A percentile compares a stretch with the other conserved stretches of the same genome.
Evolutionary conservation across 2,329 filamentous ascomycete species (phyloP).

Genomic region (Stenocarpella maydis): DNA sequence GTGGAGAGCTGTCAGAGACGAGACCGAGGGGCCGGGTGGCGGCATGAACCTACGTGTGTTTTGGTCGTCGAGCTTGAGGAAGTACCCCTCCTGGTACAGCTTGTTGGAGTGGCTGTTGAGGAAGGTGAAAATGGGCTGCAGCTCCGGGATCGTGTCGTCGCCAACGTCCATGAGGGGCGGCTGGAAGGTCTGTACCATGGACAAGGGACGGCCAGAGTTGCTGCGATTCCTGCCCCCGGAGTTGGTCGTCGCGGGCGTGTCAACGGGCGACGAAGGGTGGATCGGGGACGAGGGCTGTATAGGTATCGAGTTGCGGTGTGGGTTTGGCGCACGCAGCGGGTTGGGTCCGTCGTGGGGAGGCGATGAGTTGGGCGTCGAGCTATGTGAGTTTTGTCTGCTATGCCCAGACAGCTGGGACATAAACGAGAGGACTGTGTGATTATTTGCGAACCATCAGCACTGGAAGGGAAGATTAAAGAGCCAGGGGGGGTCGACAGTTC

Average conservation of each 20-base stretch:
- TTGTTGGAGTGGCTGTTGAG: conserved; percentile 97
- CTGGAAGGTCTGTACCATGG: conserved; percentile 86
- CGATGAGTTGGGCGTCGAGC: conserved; percentile 55
- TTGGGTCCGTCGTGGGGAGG: conserved; percentile 48
- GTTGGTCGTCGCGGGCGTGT: conserved; percentile 53
- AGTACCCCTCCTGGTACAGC: conserved; percentile 97
- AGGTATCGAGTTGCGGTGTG: conserved; percentile 40
- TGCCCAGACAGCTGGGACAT: conserved; percentile 79
- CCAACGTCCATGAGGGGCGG: conserved; percentile 86
- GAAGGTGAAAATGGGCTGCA: conserved; percentile 92
- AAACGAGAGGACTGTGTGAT: conserved; percentile 79
- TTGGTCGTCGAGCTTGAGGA: conserved; percentile 94
- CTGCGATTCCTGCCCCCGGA: conserved; percentile 54
- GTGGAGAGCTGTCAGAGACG: conserved; percentile 37
- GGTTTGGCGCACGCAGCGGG: conserved; percentile 28
- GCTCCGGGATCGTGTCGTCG: conserved; percentile 87
- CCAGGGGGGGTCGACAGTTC: conserved; percentile 24
- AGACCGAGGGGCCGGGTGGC: conserved; percentile 33
- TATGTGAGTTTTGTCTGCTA: conserved; percentile 47
- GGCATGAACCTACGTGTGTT: conserved; percentile 76
- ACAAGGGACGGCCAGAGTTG: conserved; percentile 73
- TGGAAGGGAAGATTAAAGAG: conserved; percentile 28
- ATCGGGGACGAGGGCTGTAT: conserved; percentile 41
- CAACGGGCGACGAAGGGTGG: conserved; percentile 51
- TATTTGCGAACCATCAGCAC: conserved; percentile 33